Percentiles rank a stretch among this genome's conserved stretches.
phyloP scores from a whole-genome alignment of 495 filamentous ascomycete species.

The Penicillium taxi region DNA sequence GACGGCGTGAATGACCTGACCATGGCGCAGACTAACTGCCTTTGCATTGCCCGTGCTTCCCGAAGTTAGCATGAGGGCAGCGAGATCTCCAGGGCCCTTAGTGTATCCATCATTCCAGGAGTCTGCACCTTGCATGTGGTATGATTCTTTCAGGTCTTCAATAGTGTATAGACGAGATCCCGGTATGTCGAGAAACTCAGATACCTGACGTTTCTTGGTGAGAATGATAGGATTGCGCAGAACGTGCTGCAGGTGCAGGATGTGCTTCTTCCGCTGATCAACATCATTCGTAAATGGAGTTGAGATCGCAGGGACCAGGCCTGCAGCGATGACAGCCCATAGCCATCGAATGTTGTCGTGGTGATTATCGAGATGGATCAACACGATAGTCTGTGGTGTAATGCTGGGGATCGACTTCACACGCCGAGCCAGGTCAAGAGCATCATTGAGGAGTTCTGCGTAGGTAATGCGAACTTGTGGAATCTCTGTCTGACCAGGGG shows the following conservation, averaged over 20 bases:
- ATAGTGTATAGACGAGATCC: not conserved
- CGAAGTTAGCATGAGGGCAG: conserved; percentile 47
- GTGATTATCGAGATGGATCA: conserved; percentile 30
- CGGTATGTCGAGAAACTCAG: conserved; percentile 7
- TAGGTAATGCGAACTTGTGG: too few relatives aligned
- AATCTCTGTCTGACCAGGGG: too few relatives aligned
- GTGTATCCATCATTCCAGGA: not conserved
- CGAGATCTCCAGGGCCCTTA: conserved; percentile 2
- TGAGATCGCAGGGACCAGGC: conserved; percentile 33
- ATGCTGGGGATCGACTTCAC: too few relatives aligned
- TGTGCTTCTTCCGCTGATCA: conserved; percentile 16
- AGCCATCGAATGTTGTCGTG: conserved; percentile 34
- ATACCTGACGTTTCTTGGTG: not conserved
- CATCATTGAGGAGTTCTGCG: too few relatives aligned
- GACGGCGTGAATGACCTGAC: conserved; percentile 37
- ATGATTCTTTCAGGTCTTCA: not conserved
- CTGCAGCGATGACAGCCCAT: conserved; percentile 33
- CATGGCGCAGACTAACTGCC: conserved; percentile 36
- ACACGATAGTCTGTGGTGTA: too few relatives aligned
- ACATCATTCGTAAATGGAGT: conserved; percentile 20
- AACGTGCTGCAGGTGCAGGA: conserved; percentile 10
- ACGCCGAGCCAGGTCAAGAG: too few relatives aligned
- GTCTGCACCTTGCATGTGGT: not conserved
- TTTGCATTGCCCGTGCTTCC: conserved; percentile 47
- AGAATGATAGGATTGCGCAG: conserved; percentile 9